Evolutionary conservation across 805 yeast species (phyloP), one percentile per base, ranked within the genome.

Genomic region (Zygoascus biomembranicola): DNA sequence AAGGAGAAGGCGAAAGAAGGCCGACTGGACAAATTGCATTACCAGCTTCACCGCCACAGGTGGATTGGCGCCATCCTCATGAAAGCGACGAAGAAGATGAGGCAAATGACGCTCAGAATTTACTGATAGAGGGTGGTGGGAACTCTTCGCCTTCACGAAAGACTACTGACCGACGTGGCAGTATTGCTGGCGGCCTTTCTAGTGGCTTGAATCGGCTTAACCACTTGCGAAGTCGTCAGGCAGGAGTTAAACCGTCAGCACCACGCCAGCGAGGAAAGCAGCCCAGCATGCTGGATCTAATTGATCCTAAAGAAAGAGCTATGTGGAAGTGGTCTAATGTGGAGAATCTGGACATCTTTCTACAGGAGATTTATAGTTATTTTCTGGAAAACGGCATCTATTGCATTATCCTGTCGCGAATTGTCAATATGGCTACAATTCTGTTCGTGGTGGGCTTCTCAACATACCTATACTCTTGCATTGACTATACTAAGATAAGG

Each of bases 281-380:
- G 13, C 44, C 44, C 26, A 42, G 44, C 44, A 42, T 42, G 20
- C 10, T 42, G 26, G 44, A 42, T 42, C 44, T 39, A 10, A 23
- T 58, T 23, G 57, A 55, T 55, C 63, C 61, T 2, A 52, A 44
- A 41, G 97, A 90, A 64, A 73, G 89, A 49, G 96, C 98, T 0
- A 72, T 87, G 16, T 94, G 97, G 89, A 77, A 88, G 56, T 94
- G 99, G 98, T 96, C 98, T 1, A 94, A 94, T 63, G 88, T 94
- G 23, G 88, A 87, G 60, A 94, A 94, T 67, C 76, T 94, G 66
- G 99, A 94, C 70, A 78, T 81, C 47, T 94, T 92, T 62, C 73
- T 94, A 18, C 81, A 81, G 51, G 95, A 92, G 60, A 72, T 49
- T 5, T 94, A 94, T 68, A 76, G 77, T 50, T 94, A 90, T 65